Base-by-base conservation (phyloP, 306 rosid species). In the Medicago arabica region DNA sequence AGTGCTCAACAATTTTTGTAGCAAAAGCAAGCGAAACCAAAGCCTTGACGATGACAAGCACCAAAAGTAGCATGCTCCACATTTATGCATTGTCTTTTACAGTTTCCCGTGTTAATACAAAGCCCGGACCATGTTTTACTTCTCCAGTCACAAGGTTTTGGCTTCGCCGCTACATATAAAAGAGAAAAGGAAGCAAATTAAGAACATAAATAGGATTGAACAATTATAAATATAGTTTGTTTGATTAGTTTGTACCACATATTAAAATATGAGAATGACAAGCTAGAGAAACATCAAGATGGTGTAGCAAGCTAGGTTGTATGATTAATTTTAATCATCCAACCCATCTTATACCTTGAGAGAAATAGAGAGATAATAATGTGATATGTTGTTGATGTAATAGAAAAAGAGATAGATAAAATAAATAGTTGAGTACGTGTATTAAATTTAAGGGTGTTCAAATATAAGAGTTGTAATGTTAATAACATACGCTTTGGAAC, bases 1-100 rank as follows among this genome's bases (percentile, higher is more conserved):
- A 11, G 50, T 34, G 38, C 7, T 34, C 38, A 34, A 34, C 63
- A 57, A 4, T 57, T 57, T 34, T 21, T 38, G 8, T 64, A 64
- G 31, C 69, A 64, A 49, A 64, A 64, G n/a, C 69, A 64, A 64
- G 69, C 50, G 17, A 17, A 64, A 9, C 50, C 47, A 39, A 64
- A 4, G 49, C 50, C 69, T 3, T 17, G n/a, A 16, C 14, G 31
- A 4, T 64, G 69, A 64, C 69, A 64, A 39, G 69, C 69, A 4
- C 69, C 69, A 8, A 39, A 64, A 16, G 15, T 9, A 8, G 50
- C 50, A 6, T 9, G 15, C 4, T 64, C 69, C n/a, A 64, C 28
- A 0, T 17, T 16, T 31, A 16, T 9, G 31, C 69, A 39, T 5
- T 64, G 50, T 4, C 10, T 15, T 39, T 64, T 64, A 39, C 69